These are phyloP conservation scores for Ceratobasidium theobromae DNA, from an alignment of 1,284 basidiomycete genomes.

Conservation along the genomic window DNA sequence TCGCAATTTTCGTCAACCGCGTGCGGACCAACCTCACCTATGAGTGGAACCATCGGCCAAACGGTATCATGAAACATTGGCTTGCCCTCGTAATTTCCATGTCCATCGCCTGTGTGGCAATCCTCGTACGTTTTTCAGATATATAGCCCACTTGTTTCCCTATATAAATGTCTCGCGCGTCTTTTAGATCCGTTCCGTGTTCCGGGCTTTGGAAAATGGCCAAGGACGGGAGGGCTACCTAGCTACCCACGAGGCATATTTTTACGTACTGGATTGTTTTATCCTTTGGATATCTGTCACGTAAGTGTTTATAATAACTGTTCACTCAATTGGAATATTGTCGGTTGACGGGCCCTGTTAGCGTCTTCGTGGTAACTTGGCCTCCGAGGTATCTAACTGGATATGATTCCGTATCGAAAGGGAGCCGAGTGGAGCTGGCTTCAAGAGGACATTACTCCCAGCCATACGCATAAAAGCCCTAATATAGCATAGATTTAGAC, in stretches of 20 bases:
- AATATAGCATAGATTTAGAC: background rate
- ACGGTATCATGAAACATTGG: slow-evolving; percentile 59
- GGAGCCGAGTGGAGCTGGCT: background rate
- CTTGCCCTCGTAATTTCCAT: slow-evolving; percentile 48
- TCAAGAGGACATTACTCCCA: background rate
- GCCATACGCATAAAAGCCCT: no score
- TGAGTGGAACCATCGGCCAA: background rate
- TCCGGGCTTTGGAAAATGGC: slow-evolving; percentile 65
- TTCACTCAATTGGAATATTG: no score
- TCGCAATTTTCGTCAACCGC: slow-evolving; percentile 58
- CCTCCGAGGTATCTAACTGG: background rate
- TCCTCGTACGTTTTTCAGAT: slow-evolving; percentile 52
- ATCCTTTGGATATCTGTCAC: slow-evolving; percentile 20
- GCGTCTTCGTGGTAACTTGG: background rate
- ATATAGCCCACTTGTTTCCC: background rate
- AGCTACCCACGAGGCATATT: slow-evolving; percentile 24
- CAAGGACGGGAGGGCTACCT: slow-evolving; percentile 53
- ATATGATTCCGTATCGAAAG: background rate
- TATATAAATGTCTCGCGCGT: background rate
- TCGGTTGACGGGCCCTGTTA: no score
- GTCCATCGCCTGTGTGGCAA: slow-evolving; percentile 57
- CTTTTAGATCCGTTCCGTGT: slow-evolving; percentile 62
- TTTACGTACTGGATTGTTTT: slow-evolving; percentile 29
- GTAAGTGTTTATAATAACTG: slow-evolving; percentile 39
- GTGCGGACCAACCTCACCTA: slow-evolving; percentile 46